Evolutionary conservation across 306 rosid genomes (phyloP).

Genomic region (Gastrolobium villosum): DNA sequence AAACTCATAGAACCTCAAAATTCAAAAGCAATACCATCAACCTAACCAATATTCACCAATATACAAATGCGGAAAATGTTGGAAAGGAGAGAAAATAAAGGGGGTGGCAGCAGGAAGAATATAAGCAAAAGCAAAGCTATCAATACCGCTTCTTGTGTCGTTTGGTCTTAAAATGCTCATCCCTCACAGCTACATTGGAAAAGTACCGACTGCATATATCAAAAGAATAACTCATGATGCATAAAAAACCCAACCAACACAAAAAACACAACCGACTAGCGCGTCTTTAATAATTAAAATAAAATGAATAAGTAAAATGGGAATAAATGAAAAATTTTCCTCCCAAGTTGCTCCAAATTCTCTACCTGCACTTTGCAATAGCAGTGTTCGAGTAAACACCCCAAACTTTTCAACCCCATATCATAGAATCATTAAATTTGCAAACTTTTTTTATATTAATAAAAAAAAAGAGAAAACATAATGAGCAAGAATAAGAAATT

Average conservation of each 20-base stretch:
- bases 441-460: background rate
- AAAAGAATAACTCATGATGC: background rate
- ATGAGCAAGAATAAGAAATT: background rate
- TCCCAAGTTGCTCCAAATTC: background rate
- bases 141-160: slow-evolving; percentile 84
- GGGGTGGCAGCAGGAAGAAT: background rate
- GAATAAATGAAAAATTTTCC: background rate
- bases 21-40: slow-evolving; percentile 30
- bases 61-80: background rate
- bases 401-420: background rate
- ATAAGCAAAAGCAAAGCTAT: slow-evolving; percentile 11
- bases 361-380: background rate
- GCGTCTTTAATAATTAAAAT: background rate
- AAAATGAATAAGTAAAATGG: background rate
- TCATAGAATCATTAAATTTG: background rate
- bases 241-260: slow-evolving; percentile 5
- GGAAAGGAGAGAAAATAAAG: background rate
- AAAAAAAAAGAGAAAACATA: background rate
- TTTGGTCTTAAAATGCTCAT: slow-evolving; percentile 92
- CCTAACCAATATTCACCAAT: background rate
- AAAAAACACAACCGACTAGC: background rate
- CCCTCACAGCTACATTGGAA: slow-evolving; percentile 80
- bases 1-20: slow-evolving; percentile 33
- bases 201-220: slow-evolving; percentile 79
- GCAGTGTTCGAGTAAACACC: background rate